Percentiles rank a stretch among this genome's conserved stretches.
Evolutionary conservation across 2,329 filamentous ascomycete species (phyloP).

Genomic region (Onygenales sp.): DNA sequence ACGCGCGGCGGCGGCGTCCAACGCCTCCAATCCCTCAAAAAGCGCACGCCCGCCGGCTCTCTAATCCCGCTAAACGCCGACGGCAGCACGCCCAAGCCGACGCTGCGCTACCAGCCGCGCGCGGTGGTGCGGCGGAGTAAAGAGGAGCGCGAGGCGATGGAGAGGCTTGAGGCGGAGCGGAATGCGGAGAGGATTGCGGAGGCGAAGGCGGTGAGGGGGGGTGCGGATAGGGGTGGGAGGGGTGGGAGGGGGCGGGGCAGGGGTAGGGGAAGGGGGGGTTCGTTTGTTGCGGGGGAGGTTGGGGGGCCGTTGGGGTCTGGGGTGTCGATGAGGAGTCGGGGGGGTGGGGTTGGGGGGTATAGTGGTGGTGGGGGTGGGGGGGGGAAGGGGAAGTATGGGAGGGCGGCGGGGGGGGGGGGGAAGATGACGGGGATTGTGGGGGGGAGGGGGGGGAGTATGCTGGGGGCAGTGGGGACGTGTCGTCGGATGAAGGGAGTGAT

Average conservation of each 20-base stretch:
- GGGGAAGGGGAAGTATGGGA: slow-evolving; percentile 19
- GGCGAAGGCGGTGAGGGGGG: slow-evolving; percentile 21
- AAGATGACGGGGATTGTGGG: slow-evolving; percentile 14
- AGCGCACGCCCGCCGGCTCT: slow-evolving; percentile 26
- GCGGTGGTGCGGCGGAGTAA: slow-evolving; percentile 33
- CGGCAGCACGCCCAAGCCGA: slow-evolving; percentile 26
- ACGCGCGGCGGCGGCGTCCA: slow-evolving; percentile 18
- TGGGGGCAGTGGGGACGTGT: slow-evolving; percentile 20
- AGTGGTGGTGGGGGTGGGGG: slow-evolving; percentile 15
- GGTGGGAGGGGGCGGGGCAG: slow-evolving; percentile 23
- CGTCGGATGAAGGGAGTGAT: slow-evolving; percentile 42
- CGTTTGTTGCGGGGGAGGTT: slow-evolving; percentile 19
- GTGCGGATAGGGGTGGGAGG: slow-evolving; percentile 7
- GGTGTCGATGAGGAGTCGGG: slow-evolving; percentile 17
- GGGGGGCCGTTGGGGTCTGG: slow-evolving; percentile 21
- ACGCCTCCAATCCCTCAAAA: slow-evolving; percentile 34
- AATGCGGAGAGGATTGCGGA: slow-evolving; percentile 29
- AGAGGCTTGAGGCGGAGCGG: slow-evolving; percentile 33
- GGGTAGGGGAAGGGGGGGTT: slow-evolving; percentile 21
- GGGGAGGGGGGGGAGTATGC: slow-evolving; percentile 18
- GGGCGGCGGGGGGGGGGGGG: slow-evolving; percentile 19
- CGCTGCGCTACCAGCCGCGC: slow-evolving; percentile 35
- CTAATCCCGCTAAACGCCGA: slow-evolving; percentile 22
- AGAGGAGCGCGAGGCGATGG: slow-evolving; percentile 35
- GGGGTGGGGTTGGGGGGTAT: slow-evolving; percentile 13